Percentiles rank a stretch among this genome's conserved stretches.
These are phyloP conservation scores for Saccharomyces hybrid DNA, from an alignment of 1,139 yeast species.

Conservation along the genomic window DNA sequence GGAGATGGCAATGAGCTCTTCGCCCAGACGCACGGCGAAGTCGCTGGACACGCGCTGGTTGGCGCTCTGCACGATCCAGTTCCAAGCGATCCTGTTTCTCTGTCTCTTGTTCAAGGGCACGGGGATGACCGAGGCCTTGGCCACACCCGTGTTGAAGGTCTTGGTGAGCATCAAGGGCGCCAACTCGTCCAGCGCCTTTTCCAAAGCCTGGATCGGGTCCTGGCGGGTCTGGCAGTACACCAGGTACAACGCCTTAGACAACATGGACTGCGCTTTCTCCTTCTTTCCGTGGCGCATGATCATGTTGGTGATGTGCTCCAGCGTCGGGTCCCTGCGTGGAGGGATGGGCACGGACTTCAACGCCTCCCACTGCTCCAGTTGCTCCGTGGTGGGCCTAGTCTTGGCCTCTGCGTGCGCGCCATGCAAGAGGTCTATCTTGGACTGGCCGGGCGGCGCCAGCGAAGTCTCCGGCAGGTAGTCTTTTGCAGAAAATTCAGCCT, in stretches of 20 bases:
- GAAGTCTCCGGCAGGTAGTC: conserved; percentile 31
- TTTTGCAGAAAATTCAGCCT: conserved; percentile 37
- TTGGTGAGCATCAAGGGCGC: conserved; percentile 80
- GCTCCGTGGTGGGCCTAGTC: conserved; percentile 48
- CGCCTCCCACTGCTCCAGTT: conserved; percentile 45
- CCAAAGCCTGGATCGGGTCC: conserved; percentile 71
- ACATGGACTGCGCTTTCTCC: conserved; percentile 64
- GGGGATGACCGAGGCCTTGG: conserved; percentile 75
- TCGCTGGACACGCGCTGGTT: conserved; percentile 71
- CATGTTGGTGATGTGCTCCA: conserved; percentile 73
- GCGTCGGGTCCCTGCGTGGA: conserved; percentile 53
- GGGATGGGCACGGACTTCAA: conserved; percentile 55
- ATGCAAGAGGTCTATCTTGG: conserved; percentile 39
- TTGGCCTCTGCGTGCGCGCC: conserved; percentile 16
- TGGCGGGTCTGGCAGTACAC: conserved; percentile 36
- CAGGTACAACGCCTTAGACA: conserved; percentile 73
- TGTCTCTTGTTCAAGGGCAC: conserved; percentile 76
- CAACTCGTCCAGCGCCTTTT: conserved; percentile 67
- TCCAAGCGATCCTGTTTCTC: conserved; percentile 76
- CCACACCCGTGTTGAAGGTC: conserved; percentile 76
- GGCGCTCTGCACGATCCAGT: conserved; percentile 84
- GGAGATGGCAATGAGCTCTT: conserved; percentile 71
- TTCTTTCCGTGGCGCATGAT: conserved; percentile 92
- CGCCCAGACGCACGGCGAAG: conserved; percentile 81
- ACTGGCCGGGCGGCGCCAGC: conserved; percentile 33